Base-by-base conservation (phyloP, 495 filamentous ascomycete species). In the Lepidopterella palustris region DNA sequence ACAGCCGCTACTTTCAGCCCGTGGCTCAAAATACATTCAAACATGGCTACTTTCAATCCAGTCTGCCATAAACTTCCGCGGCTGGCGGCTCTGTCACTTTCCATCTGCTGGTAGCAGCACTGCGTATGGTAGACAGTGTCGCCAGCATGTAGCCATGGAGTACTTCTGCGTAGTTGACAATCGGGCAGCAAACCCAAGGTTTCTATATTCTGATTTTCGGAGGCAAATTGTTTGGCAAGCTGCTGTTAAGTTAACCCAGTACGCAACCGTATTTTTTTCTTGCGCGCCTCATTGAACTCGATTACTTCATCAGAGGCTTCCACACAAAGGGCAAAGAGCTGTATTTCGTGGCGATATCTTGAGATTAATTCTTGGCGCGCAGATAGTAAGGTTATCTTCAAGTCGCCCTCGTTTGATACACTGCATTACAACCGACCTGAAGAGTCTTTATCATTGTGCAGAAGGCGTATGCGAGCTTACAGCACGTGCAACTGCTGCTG, bases 401-500 rank as follows among this genome's bases (percentile, higher is more conserved):
- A 11, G 13, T 15, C 9, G 2, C 13, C 35, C 18, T 25, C 47
- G 47, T 50, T 50, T 50, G 47, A 18, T 50, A 50, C 47, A 50
- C 20, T 50, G 47, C 47, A 50, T 50, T 6, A 27, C 26, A 15
- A 50, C 15, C 15, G 5, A 50, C 47, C 9, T 25, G 15, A 50
- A 26, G 1, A 50, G 47, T 15, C 47, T 25, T 42, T 2, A 42
- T 42, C 35, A 42, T 42, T 42, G 13, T 27, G 47, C 24, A 50
- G 23, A 50, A 18, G n/a, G n/a, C 26, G 9, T 24, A 50, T 26
- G 18, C 47, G 21, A 50, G 47, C 47, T 25, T 15, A 15, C 47
- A 50, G 25, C 47, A 50, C 47, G 47, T 50, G 47, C 47, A 50
- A 50, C 47, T 50, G n/a, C 47, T 50, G 21, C 47, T 8, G 8